These are phyloP conservation scores for Climacium dendroides DNA, from an alignment of 225 moss, liverwort and hornwort genomes.

Conservation along the genomic window DNA sequence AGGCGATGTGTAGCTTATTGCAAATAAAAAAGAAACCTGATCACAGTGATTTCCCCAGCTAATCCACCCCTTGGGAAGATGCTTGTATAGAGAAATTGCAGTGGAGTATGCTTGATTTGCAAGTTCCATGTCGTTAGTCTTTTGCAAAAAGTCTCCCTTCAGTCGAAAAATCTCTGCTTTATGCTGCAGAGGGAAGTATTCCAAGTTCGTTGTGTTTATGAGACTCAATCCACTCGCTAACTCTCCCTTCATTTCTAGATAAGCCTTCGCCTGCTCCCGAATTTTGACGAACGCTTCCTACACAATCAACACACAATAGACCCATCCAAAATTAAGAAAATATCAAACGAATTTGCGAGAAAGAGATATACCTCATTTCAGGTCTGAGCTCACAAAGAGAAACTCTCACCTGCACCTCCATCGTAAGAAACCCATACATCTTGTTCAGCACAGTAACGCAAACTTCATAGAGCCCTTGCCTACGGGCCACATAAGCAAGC, in stretches of 20 bases:
- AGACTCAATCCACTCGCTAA: constrained; percentile 83
- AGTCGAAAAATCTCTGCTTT: constrained; percentile 94
- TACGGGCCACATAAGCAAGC: constrained; percentile 93
- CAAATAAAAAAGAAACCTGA: constrained; percentile 43
- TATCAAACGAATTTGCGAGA: background rate
- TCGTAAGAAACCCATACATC: constrained; percentile 96
- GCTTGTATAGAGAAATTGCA: constrained; percentile 77
- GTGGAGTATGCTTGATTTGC: constrained; percentile 91
- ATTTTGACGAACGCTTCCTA: constrained; percentile 99
- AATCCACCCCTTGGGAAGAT: constrained; percentile 97
- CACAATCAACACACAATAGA: background rate
- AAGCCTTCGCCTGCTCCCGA: constrained; percentile 95
- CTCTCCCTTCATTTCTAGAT: constrained; percentile 96
- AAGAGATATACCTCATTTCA: background rate
- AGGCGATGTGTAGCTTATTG: background rate
- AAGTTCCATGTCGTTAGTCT: constrained; percentile 76
- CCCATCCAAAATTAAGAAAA: background rate
- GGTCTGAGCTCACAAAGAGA: background rate
- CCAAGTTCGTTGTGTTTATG: constrained; percentile 88
- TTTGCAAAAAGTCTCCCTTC: constrained; percentile 87
- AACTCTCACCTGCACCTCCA: constrained; percentile 84
- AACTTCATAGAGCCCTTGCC: constrained; percentile 90
- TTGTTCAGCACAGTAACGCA: constrained; percentile 96
- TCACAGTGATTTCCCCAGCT: constrained; percentile 99
- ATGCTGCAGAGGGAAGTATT: constrained; percentile 93